A percentile compares a stretch with the other conserved stretches of the same genome.
Conservation (phyloP, 345 rosid genomes). For the Rhodamnia rubescens region DNA sequence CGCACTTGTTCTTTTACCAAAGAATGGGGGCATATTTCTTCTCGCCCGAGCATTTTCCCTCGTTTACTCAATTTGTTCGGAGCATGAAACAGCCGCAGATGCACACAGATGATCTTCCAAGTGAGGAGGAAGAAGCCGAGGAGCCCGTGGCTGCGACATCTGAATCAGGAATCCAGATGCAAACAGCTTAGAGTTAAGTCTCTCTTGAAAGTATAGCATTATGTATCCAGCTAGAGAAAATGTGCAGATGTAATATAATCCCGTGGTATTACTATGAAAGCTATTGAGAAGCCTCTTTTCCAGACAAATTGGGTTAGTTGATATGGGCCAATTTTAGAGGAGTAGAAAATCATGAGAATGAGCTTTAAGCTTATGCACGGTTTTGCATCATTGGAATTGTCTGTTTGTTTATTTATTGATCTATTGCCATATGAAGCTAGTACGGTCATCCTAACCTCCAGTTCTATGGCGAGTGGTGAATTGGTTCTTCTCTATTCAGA, state of each 20-base stretch:
- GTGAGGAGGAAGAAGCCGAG: conserved; percentile 15
- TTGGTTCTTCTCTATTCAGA: not conserved
- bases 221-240: not conserved
- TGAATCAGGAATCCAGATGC: conserved; percentile 26
- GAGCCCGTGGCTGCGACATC: conserved; percentile 16
- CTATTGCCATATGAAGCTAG: not conserved
- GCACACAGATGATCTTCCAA: conserved; percentile 40
- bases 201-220: not conserved
- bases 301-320: not conserved
- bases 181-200: conserved; percentile 18
- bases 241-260: not conserved
- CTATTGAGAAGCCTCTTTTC: not conserved
- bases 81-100: conserved; percentile 37
- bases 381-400: not conserved
- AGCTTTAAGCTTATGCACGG: not conserved
- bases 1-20: conserved; percentile 64
- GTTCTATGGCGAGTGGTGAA: not conserved
- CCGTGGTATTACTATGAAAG: not conserved
- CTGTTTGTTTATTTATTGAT: not conserved
- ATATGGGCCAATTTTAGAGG: not conserved
- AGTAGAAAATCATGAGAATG: not conserved
- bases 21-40: conserved; percentile 97
- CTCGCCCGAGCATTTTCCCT: conserved; percentile 86
- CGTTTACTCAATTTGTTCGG: conserved; percentile 60
- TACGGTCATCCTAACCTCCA: not conserved